Evolutionary conservation across 805 yeast genomes (phyloP).

Genomic region (Wickerhamiella sergipiensis): DNA sequence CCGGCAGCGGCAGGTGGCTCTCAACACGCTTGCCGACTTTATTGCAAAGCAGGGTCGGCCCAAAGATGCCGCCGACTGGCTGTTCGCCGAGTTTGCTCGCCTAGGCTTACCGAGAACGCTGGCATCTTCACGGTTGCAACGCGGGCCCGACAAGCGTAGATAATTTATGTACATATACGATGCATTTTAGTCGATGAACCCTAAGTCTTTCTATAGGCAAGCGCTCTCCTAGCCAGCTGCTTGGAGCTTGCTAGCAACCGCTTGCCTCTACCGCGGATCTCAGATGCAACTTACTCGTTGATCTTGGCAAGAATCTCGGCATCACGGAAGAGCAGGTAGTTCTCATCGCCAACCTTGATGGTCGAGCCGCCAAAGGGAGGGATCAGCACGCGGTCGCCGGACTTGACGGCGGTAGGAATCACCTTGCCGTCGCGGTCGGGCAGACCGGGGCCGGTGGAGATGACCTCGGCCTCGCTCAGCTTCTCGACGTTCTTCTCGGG

Average conservation of each 20-base stretch:
- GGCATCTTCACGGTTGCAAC: background rate
- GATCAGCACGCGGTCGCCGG: constrained; percentile 89
- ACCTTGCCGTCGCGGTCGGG: constrained; percentile 61
- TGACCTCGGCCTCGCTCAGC: constrained; percentile 79
- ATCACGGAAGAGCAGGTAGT: constrained; percentile 67
- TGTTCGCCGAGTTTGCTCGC: constrained; percentile 4
- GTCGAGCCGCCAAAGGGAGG: constrained; percentile 90
- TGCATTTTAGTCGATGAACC: background rate
- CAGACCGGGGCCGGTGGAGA: constrained; percentile 93
- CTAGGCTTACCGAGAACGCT: background rate
- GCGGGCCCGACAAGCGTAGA: background rate
- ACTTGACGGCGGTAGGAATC: constrained; percentile 59
- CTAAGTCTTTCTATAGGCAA: background rate
- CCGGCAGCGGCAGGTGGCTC: constrained; percentile 12
- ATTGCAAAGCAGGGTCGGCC: background rate
- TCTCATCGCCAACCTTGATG: constrained; percentile 75
- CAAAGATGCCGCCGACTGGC: constrained; percentile 7
- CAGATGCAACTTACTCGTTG: constrained; percentile 35
- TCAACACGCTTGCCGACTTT: constrained; percentile 6
- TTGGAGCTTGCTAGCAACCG: too few species aligned
- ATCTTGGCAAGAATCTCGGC: constrained; percentile 90
- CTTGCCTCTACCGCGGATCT: too few species aligned
- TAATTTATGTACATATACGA: constrained; percentile 2
- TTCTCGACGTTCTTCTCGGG: constrained; percentile 96
- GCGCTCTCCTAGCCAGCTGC: too few species aligned